phyloP scores from a whole-genome alignment of 2,329 filamentous ascomycete genomes.

The Fusarium penzigii region DNA sequence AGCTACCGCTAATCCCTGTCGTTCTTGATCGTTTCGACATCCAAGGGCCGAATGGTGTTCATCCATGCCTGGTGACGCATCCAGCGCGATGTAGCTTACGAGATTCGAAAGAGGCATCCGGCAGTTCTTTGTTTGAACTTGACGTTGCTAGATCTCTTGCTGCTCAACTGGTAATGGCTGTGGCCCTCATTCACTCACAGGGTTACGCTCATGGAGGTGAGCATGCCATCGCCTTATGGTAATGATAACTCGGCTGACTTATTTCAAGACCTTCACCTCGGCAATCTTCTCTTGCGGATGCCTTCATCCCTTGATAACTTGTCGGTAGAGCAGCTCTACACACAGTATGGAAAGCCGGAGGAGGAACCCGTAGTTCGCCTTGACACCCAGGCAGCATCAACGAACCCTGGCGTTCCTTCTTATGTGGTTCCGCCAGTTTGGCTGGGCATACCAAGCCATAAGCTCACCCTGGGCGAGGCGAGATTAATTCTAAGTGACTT shows the following conservation, averaged over 20 bases:
- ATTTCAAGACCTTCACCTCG: conserved; percentile 32
- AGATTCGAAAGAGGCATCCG: conserved; percentile 19
- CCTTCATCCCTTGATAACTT: conserved; percentile 21
- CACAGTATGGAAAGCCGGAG: conserved; percentile 22
- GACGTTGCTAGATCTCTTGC: conserved; percentile 30
- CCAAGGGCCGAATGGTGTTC: conserved; percentile 30
- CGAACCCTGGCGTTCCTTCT: conserved; percentile 27
- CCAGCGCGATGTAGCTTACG: conserved; percentile 30
- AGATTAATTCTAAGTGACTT: conserved; percentile 34
- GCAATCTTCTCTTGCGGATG: conserved; percentile 36
- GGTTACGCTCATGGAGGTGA: conserved; percentile 36
- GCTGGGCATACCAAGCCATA: conserved; percentile 35
- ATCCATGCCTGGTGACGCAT: conserved; percentile 29
- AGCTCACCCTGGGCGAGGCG: conserved; percentile 29
- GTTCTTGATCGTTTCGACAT: conserved; percentile 29
- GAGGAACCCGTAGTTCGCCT: conserved; percentile 20
- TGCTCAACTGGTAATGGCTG: conserved; percentile 31
- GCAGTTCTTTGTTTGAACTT: conserved; percentile 25
- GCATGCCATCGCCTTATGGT: neutral
- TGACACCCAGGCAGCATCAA: conserved; percentile 18
- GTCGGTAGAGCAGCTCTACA: conserved; percentile 29
- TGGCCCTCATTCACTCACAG: conserved; percentile 30
- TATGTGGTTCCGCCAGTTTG: conserved; percentile 34
- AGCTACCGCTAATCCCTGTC: conserved; percentile 12
- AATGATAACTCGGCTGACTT: neutral